Base-by-base conservation (phyloP, 148 eudicot genomes). In the Nepenthes gracilis region DNA sequence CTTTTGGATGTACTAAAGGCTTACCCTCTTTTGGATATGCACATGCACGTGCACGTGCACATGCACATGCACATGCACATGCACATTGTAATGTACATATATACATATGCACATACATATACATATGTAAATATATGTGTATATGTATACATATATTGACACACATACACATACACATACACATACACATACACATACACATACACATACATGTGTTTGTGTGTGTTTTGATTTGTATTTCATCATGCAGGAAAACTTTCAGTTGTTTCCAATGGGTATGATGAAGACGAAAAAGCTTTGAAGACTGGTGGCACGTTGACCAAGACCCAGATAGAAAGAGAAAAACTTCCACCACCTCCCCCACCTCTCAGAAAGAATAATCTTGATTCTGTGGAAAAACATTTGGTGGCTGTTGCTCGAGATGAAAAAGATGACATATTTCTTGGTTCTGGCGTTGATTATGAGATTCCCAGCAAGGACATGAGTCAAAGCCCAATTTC, bases 401-500 rank as follows among this genome's bases (percentile, higher is more conserved):
- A 71, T 63, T 84, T 53, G 40, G 78, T 83, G 40, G 70, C 76
- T 62, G 77, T 79, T 85, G 80, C 85, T 72, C 77, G 96, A 63
- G 64, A 54, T 64, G 95, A 88, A 13, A 94, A 88, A 2, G 98
- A 93, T 40, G 98, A 93, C 72, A 88, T 93, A 64, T 93, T 93
- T 82, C 80, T 93, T 40, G 98, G 98, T 58, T 90, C 70, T 49
- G 98, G 98, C 36, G 61, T 81, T 61, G 95, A 93, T 64, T 93
- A 84, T 67, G 77, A 81, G 49, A 67, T 93, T 63, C 91, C 98
- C 13, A 70, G 75, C 70, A 82, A 82, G 71, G 96, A 84, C 73
- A 81, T 79, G 88, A 84, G 86, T 72, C 98, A 88, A 69, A 93
- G 98, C 64, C 96, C 98, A 54, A 53, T 84, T 45, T 86, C 84